Base-by-base conservation (phyloP, 129 eudicot species). In the Pseudognaphalium luteoalbum region DNA sequence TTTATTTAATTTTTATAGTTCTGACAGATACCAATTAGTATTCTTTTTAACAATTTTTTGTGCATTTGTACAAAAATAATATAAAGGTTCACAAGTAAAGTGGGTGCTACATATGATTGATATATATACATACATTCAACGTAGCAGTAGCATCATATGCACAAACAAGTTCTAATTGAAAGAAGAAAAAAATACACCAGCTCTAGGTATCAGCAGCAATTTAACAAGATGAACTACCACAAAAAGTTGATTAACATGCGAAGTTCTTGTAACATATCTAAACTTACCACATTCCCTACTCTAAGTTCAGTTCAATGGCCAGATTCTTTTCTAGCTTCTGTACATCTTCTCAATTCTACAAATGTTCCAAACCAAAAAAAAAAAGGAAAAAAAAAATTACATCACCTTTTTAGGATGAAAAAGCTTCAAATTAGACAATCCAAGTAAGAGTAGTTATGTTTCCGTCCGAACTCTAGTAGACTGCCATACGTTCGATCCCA, bases 401-500 rank as follows among this genome's bases (percentile, higher is more conserved):
- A n/a, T 67, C 71, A 11, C 25, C 16, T 66, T 17, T 68, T 10
- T 21, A 51, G 7, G 6, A 34, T 30, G 37, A 33, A 33, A 30
- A 41, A 28, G 44, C 78, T 70, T 86, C 76, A 92, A 64, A 92
- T 54, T 16, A 89, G 35, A 42, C 82, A 56, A 72, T 89, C 96
- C 28, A 89, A 84, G 67, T 92, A 92, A 8, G 89, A 84, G 67
- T 84, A 79, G 52, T 84, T 73, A 62, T 76, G 82, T 59, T 88
- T 81, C 11, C 97, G 83, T 9, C 96, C 89, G 32, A 83, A 89
- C 91, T 92, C 96, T 1, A 92, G 80, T 25, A 92, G 91, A 80
- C 97, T 92, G 10, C 97, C 91, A 32, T 92, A 92, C 4, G 96
- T 84, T 19, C 96, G 92, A 71, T 92, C 97, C 96, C 97, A 92